These are phyloP conservation scores for Viola pubescens DNA, from an alignment of 441 rosid genomes.

Conservation along the genomic window DNA sequence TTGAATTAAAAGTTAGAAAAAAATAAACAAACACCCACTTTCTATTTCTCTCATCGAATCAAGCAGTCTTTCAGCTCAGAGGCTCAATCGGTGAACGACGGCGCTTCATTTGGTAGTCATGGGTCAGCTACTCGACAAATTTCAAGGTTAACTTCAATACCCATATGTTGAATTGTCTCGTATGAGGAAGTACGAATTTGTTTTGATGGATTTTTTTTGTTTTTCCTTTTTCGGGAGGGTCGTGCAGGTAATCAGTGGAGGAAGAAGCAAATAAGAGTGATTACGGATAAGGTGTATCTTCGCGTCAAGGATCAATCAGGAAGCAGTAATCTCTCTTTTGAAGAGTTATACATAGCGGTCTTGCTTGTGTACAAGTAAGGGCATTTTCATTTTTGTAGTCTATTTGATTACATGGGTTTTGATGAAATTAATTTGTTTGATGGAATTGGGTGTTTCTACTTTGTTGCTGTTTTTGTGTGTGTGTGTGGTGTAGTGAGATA, in stretches of 20 bases:
- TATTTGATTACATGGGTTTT: background rate
- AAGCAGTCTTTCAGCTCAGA: too few relatives aligned
- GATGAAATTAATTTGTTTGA: background rate
- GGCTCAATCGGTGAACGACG: too few relatives aligned
- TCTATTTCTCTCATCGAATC: too few relatives aligned
- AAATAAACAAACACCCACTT: too few relatives aligned
- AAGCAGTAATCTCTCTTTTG: conserved; percentile 48
- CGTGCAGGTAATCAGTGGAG: conserved; percentile 80
- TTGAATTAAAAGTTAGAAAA: too few relatives aligned
- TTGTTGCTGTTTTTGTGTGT: background rate
- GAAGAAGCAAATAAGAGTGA: conserved; percentile 48
- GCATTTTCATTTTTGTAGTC: background rate
- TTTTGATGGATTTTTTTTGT: background rate
- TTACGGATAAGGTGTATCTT: conserved; percentile 55
- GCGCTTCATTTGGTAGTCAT: background rate
- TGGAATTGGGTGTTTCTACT: background rate
- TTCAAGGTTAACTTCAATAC: conserved; percentile 9
- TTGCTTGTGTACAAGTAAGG: conserved; percentile 76
- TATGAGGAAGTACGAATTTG: background rate
- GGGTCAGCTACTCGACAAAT: conserved; percentile 17
- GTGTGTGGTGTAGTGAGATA: conserved; percentile 47
- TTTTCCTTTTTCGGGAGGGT: background rate
- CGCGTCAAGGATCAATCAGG: conserved; percentile 48
- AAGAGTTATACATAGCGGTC: conserved; percentile 78
- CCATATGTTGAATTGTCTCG: background rate